Percentiles rank a stretch among this genome's conserved stretches.
These are phyloP conservation scores for Termitomyces heimii DNA, from an alignment of 768 basidiomycete species.

Conservation along the genomic window DNA sequence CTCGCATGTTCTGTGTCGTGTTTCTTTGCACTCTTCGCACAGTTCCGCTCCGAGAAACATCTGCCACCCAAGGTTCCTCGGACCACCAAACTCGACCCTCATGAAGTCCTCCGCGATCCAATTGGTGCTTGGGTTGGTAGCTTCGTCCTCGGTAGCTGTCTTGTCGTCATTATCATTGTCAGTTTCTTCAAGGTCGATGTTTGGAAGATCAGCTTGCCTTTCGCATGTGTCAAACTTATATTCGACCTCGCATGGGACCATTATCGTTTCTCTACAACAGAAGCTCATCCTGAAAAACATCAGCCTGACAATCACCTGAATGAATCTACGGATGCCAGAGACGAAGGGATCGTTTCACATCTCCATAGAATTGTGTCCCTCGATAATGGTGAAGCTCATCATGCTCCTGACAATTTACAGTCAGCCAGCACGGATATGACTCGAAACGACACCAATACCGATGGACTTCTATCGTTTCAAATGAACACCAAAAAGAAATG, in stretches of 20 bases:
- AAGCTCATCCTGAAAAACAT: background rate
- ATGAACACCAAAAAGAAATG: constrained; percentile 11
- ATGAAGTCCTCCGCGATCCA: constrained; percentile 67
- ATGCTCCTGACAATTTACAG: constrained; percentile 13
- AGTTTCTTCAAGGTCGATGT: constrained; percentile 79
- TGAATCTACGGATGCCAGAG: constrained; percentile 13
- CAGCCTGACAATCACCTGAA: constrained; percentile 1
- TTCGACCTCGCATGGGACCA: constrained; percentile 64
- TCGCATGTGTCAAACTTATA: constrained; percentile 66
- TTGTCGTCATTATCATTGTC: constrained; percentile 72
- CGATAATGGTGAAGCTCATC: constrained; percentile 11
- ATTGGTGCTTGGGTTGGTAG: constrained; percentile 72
- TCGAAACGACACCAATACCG: background rate
- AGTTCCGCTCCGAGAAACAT: constrained; percentile 50
- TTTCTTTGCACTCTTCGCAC: constrained; percentile 48
- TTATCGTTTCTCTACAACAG: constrained; percentile 28
- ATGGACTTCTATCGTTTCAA: background rate
- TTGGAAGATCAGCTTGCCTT: constrained; percentile 82
- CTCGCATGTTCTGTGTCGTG: constrained; percentile 60
- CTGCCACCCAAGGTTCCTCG: constrained; percentile 41
- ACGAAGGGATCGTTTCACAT: constrained; percentile 21
- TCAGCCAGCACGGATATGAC: constrained; percentile 7
- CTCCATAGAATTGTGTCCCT: constrained; percentile 23
- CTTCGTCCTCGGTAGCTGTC: constrained; percentile 56
- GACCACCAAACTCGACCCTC: constrained; percentile 37